Percentiles rank a stretch among this genome's conserved stretches.
phyloP scores from a whole-genome alignment of 306 rosid genomes.

The Cucumis hystrix region DNA sequence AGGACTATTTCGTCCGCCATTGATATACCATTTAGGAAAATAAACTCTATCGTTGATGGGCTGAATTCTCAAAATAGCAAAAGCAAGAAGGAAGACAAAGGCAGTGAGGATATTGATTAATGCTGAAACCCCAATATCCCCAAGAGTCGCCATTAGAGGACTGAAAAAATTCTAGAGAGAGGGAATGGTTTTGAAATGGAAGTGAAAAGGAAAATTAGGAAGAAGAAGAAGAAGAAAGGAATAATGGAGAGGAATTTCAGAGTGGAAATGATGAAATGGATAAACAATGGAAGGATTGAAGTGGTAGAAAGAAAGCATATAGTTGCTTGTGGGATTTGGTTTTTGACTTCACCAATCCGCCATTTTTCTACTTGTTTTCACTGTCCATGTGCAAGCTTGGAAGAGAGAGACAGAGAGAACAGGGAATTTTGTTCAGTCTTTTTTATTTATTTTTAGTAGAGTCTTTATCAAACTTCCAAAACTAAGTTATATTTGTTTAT shows the following conservation, averaged over 20 bases:
- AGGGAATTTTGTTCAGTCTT: too few species aligned
- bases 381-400: conserved; percentile 23
- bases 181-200: neutral
- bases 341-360: conserved; percentile 11
- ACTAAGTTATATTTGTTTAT: too few species aligned
- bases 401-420: neutral
- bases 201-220: neutral
- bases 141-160: conserved; percentile 62
- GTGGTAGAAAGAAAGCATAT: neutral
- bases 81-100: conserved; percentile 69
- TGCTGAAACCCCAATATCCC: conserved; percentile 88
- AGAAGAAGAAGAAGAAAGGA: neutral
- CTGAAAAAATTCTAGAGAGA: neutral
- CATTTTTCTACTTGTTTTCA: neutral
- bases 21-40: conserved; percentile 81
- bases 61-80: conserved; percentile 75
- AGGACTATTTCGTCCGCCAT: conserved; percentile 60
- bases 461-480: too few species aligned
- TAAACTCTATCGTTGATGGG: conserved; percentile 89
- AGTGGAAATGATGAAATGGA: neutral
- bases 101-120: conserved; percentile 60
- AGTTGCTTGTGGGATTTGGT: conserved; percentile 15
- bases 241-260: neutral
- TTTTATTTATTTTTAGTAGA: too few species aligned
- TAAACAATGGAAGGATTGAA: neutral